These are phyloP conservation scores for Phytopythium delawarense DNA, from an alignment of 352 stramenopile species.

Conservation along the genomic window DNA sequence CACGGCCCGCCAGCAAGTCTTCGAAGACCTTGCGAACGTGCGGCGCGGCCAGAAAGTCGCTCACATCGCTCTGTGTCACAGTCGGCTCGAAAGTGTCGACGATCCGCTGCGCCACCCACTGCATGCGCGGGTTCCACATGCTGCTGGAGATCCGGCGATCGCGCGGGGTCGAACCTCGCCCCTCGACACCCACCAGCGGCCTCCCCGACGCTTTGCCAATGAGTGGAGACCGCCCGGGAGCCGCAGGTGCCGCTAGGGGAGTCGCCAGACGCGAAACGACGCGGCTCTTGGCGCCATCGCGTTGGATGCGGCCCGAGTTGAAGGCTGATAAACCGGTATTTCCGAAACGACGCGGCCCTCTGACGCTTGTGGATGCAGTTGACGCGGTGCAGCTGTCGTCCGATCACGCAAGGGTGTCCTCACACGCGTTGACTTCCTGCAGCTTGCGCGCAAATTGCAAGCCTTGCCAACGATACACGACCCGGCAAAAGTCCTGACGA, in stretches of 20 bases:
- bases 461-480: not conserved
- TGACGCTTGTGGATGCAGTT: too few species aligned
- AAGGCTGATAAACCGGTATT: too few species aligned
- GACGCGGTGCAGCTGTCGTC: too few species aligned
- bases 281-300: not conserved
- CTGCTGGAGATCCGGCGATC: not conserved
- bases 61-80: conserved; percentile 46
- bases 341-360: too few species aligned
- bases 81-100: conserved; percentile 74
- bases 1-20: conserved; percentile 66
- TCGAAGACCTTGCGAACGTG: conserved; percentile 69
- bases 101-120: conserved; percentile 76
- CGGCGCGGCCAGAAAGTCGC: conserved; percentile 54
- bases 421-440: too few species aligned
- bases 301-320: too few species aligned
- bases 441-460: not conserved
- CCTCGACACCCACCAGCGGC: not conserved
- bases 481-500: not conserved
- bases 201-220: not conserved
- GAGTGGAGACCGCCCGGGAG: not conserved
- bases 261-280: not conserved
- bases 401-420: too few species aligned
- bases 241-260: not conserved
- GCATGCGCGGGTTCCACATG: conserved; percentile 78
- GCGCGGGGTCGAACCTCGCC: not conserved